phyloP scores from a whole-genome alignment of 306 rosid genomes.

The Nissolia schottii region DNA sequence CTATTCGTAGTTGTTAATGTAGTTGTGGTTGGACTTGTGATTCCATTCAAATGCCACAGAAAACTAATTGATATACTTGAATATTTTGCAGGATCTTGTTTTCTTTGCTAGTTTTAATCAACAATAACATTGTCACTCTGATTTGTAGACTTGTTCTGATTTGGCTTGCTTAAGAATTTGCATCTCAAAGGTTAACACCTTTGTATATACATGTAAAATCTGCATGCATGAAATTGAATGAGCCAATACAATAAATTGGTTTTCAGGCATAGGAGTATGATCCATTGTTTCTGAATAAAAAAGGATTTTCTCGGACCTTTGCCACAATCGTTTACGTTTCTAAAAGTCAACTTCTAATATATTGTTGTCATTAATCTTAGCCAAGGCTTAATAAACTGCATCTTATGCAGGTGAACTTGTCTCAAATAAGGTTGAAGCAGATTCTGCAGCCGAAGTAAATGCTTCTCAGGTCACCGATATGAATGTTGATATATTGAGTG shows the following conservation, averaged over 20 bases:
- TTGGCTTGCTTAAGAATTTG: not conserved
- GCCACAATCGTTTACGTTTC: not conserved
- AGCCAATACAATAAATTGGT: not conserved
- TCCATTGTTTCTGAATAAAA: not conserved
- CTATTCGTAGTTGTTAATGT: not conserved
- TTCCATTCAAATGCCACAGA: not conserved
- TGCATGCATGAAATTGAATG: not conserved
- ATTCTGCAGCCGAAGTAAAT: slow-evolving; percentile 6
- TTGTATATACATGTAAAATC: not conserved
- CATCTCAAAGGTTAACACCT: not conserved
- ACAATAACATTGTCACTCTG: not conserved
- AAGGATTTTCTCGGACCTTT: not conserved
- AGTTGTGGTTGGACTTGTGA: not conserved
- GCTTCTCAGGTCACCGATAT: slow-evolving; percentile 12
- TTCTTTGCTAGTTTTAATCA: not conserved
- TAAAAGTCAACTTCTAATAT: not conserved
- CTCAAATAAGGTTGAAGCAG: slow-evolving; percentile 16
- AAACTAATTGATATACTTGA: not conserved
- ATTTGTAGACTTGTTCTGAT: not conserved
- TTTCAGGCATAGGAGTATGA: not conserved
- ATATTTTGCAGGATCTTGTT: not conserved
- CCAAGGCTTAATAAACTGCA: not conserved
- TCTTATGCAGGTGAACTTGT: slow-evolving; percentile 37
- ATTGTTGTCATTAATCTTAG: not conserved
- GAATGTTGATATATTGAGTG: slow-evolving; percentile 24